Evolutionary conservation across 192 early-diverging fungal genomes (phyloP).

Genomic region (Coemansia sp.): DNA sequence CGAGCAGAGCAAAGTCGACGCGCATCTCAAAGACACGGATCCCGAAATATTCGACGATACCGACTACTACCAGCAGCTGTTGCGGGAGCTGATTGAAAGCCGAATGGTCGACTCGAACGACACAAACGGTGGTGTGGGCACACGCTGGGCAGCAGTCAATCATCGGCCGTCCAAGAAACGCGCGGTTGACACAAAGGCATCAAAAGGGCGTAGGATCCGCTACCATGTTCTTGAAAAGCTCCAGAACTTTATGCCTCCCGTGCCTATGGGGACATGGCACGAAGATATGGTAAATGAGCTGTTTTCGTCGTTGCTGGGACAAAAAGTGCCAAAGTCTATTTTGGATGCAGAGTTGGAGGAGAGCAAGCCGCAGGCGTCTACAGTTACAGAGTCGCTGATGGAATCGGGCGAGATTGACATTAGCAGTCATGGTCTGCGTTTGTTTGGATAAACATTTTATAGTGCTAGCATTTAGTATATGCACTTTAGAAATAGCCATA

Average conservation of each 20-base stretch:
- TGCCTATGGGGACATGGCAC: slow-evolving; percentile 88
- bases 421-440: slow-evolving; percentile 28
- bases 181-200: slow-evolving; percentile 79
- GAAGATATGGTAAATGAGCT: slow-evolving; percentile 92
- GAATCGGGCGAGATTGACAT: slow-evolving; percentile 20
- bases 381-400: not conserved
- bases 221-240: slow-evolving; percentile 96
- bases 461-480: slow-evolving; percentile 8
- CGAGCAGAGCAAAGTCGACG: slow-evolving; percentile 45
- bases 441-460: slow-evolving; percentile 31
- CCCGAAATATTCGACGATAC: slow-evolving; percentile 92
- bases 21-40: slow-evolving; percentile 59
- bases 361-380: not conserved
- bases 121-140: slow-evolving; percentile 65
- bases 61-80: slow-evolving; percentile 91
- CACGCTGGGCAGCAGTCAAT: slow-evolving; percentile 82
- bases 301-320: slow-evolving; percentile 80
- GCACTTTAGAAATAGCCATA: not conserved
- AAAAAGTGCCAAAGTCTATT: slow-evolving; percentile 52
- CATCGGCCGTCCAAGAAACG: slow-evolving; percentile 68
- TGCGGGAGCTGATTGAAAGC: slow-evolving; percentile 94
- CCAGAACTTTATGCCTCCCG: slow-evolving; percentile 94
- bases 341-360: slow-evolving; percentile 34
- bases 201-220: slow-evolving; percentile 88
- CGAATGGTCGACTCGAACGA: slow-evolving; percentile 91